Evolutionary conservation across 108 stramenopile genomes (phyloP), one percentile per base, ranked within the genome.

Genomic region (Aurantiochytrium sp.): DNA sequence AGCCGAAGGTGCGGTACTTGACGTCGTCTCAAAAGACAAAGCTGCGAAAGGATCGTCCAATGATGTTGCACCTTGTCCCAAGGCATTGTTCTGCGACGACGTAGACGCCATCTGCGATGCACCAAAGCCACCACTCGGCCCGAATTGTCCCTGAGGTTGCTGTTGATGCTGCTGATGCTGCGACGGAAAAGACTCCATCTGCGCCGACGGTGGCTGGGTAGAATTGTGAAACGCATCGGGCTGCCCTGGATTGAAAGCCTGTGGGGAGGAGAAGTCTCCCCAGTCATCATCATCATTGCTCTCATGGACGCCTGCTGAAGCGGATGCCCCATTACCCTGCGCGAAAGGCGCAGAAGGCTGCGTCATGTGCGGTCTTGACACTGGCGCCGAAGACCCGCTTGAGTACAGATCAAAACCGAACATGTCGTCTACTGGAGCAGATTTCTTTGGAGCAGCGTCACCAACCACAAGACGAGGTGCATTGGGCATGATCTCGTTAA

Each of bases 401-500:
- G 51, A 10, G 28, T 53, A 47, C 18, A 83, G 45, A 35, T 83
- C 76, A 83, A 53, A 53, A 23, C 49, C 76, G 23, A 53, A 53
- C 12, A 47, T 55, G 4, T 83, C 51, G 0, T 47, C 51, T 6
- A 25, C 51, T 4, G 76, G 51, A 2, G 4, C 45, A 6, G 43
- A 6, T 35, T 21, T 6, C 3, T 43, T 6, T 4, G 76, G 6
- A 69, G 64, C 14, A 10, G 14, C 35, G 4, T 28, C 51, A 12
- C 76, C 76, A 6, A 83, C 51, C 45, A 83, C 76, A 0, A 83
- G 51, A 6, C 28, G 19, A 12, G 76, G 76, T 21, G 76, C 76
- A 3, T 83, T 83, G n/a, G 76, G 76, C 76, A 83, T 83, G 45
- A 83, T 83, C 19, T 83, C 76, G 16, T 83, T 83, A 23, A 83